Evolutionary conservation across 352 stramenopile genomes (phyloP), one percentile per base, ranked within the genome.

Genomic region (Halophytophthora polymorphica): DNA sequence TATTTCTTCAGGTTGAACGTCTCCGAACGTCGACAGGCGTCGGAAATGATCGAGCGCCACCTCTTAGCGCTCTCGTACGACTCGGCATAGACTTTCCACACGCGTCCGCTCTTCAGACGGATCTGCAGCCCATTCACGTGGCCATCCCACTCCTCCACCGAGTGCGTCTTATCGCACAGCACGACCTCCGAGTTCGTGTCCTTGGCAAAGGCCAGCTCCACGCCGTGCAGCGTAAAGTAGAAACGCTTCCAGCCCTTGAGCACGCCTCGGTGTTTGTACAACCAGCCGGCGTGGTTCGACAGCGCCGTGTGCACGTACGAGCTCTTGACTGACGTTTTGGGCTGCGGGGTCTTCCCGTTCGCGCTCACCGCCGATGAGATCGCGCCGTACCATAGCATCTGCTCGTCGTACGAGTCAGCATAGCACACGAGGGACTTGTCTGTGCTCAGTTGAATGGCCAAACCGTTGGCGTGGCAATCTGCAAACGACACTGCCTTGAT

Each of bases 191-290:
- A 77, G 46, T 87, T 88, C n/a, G 82, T 83, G 43, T 93, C 84
- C 38, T 84, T 81, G 12, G 82, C 62, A 41, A 77, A 90, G 11
- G 71, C 76, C 49, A 95, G 41, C 45, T 95, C 82, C 6, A 71
- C 45, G 13, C 82, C 82, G 25, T 95, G 84, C 6, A 95, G 58
- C 22, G 82, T 93, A 23, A 90, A 84, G 49, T 90, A 93, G 31
- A 90, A 53, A 2, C 77, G 82, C 58, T 89, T 93, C 80, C 80
- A 90, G 21, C 62, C 66, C 58, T 90, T 90, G 72, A 95, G 87
- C 44, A 93, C 45, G 6, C 84, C 84, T 10, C 64, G 53, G 23
- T 90, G 82, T 55, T 90, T 90, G 53, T 70, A 81, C 23, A 95
- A 56, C 82, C 82, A 95, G 5, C 84, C 84, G 12, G 82, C 82